Percentiles rank a stretch among this genome's conserved stretches.
Conservation (phyloP, 257 asterid genomes). For the Penstemon eatonii region DNA sequence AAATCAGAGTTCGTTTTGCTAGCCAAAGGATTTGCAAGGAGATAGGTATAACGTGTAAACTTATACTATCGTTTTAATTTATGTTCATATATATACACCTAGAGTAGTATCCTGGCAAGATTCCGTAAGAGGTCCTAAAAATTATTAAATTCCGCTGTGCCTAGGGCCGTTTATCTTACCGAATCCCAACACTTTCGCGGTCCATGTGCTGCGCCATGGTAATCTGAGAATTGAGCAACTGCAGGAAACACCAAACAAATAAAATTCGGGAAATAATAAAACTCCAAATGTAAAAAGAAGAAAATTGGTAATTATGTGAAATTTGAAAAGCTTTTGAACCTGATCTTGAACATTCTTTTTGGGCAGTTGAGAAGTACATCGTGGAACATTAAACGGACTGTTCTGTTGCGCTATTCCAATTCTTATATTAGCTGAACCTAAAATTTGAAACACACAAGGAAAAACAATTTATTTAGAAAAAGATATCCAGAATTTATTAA, state of each 20-base stretch:
- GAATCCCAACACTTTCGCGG: no score
- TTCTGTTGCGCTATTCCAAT: slow-evolving; percentile 89
- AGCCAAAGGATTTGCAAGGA: no score
- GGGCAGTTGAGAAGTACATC: slow-evolving; percentile 69
- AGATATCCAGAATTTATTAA: neutral
- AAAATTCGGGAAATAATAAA: neutral
- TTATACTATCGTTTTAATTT: no score
- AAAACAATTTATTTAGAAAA: slow-evolving; percentile 2
- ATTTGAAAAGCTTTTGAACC: slow-evolving; percentile 34
- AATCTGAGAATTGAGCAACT: slow-evolving; percentile 93
- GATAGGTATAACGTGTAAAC: no score
- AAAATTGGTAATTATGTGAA: neutral
- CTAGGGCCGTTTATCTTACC: no score
- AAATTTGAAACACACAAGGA: slow-evolving; percentile 10
- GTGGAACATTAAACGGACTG: slow-evolving; percentile 65
- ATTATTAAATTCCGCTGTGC: no score
- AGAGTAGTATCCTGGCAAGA: no score
- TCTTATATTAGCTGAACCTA: slow-evolving; percentile 80
- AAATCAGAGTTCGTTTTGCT: no score
- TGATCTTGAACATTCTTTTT: slow-evolving; percentile 81
- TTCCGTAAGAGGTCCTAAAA: no score
- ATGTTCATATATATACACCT: no score
- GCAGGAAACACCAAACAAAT: slow-evolving; percentile 29
- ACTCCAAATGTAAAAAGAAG: neutral
- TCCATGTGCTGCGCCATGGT: slow-evolving; percentile 93